Percentiles rank a stretch among this genome's conserved stretches.
Conservation (phyloP, 768 basidiomycete genomes). For the Rhodosporidiobolus sp. region DNA sequence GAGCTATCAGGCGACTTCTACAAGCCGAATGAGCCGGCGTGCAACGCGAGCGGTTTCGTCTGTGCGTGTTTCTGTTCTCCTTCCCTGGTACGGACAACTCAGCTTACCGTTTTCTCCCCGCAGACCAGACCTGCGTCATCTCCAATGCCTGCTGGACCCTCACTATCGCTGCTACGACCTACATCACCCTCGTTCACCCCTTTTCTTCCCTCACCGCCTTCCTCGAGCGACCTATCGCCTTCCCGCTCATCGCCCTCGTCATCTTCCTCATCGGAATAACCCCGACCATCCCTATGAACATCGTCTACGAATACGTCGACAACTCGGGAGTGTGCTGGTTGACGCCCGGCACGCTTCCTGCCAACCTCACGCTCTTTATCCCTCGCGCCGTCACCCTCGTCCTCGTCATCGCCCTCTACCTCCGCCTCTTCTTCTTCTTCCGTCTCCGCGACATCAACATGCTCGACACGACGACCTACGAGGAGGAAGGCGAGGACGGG, state of each 20-base stretch:
- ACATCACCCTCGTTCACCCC: constrained; percentile 22
- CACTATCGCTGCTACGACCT: constrained; percentile 25
- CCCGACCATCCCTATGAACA: constrained; percentile 3
- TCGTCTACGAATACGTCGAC: constrained; percentile 13
- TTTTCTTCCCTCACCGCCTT: constrained; percentile 4
- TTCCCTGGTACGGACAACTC: no score
- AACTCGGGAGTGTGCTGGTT: constrained; percentile 28
- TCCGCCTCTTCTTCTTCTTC: constrained; percentile 31
- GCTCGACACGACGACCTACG: constrained; percentile 5
- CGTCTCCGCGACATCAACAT: constrained; percentile 20
- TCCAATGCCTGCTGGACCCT: constrained; percentile 27
- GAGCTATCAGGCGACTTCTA: neutral
- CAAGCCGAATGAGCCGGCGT: neutral
- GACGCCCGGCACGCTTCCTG: neutral
- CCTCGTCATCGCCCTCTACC: constrained; percentile 31
- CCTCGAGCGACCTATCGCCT: constrained; percentile 18
- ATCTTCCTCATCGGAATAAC: constrained; percentile 6
- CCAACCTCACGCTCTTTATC: constrained; percentile 22
- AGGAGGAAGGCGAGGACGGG: neutral
- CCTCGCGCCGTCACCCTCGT: constrained; percentile 24
- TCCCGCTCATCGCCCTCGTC: neutral
- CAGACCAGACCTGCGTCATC: constrained; percentile 32
- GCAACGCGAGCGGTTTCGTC: constrained; percentile 6
- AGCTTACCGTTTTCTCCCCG: neutral
- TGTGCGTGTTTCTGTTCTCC: neutral